A percentile compares a stretch with the other conserved stretches of the same genome.
phyloP scores from a whole-genome alignment of 805 yeast genomes.

The Schizosaccharomyces osmophilus region DNA sequence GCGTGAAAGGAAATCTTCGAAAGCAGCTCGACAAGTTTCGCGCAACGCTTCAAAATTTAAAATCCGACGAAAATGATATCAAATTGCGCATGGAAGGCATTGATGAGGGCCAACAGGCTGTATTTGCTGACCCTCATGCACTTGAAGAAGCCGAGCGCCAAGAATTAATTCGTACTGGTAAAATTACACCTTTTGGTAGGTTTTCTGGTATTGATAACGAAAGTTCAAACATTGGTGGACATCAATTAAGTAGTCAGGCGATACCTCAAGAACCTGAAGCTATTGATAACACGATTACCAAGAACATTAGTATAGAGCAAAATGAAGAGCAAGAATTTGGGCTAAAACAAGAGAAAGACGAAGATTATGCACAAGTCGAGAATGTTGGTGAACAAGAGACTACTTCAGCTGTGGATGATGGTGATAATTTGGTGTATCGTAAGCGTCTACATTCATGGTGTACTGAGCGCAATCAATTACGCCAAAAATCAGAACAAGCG shows the following conservation, averaged over 20 bases:
- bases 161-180: constrained; percentile 65
- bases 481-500: constrained; percentile 8
- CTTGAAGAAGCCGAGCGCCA: constrained; percentile 65
- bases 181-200: constrained; percentile 79
- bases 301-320: no score
- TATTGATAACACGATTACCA: neutral
- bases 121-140: constrained; percentile 14
- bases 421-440: constrained; percentile 44
- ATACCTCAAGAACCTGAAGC: constrained; percentile 11
- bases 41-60: constrained; percentile 17
- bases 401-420: constrained; percentile 35
- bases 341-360: constrained; percentile 12
- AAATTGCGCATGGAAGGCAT: constrained; percentile 26
- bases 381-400: constrained; percentile 6
- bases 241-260: neutral
- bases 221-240: constrained; percentile 6
- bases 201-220: constrained; percentile 28
- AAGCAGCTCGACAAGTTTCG: constrained; percentile 30
- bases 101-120: constrained; percentile 26
- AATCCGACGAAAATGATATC: constrained; percentile 9
- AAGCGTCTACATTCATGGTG: constrained; percentile 37
- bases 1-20: constrained; percentile 42
- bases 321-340: neutral
- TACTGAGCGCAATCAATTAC: constrained; percentile 8
- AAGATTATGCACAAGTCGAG: constrained; percentile 25